phyloP scores from a whole-genome alignment of 148 eudicot species.

The Arctostaphylos glauca region DNA sequence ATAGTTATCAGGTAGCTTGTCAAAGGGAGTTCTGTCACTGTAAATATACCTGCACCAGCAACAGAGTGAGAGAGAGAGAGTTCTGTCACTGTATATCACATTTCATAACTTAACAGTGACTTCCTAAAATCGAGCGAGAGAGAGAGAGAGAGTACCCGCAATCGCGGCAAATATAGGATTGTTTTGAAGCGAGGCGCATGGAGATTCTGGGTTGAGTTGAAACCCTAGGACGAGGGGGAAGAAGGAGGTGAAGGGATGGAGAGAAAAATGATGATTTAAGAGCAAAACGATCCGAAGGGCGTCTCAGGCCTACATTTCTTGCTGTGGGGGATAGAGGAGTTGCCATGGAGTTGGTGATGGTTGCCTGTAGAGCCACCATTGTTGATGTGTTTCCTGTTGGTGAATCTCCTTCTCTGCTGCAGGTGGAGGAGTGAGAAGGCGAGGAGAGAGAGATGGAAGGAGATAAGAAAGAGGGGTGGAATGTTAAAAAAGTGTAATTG shows the following conservation, averaged over 20 bases:
- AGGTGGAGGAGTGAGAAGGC: not conserved
- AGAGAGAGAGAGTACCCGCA: slow-evolving; percentile 58
- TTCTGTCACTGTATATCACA: not conserved
- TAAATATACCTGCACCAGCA: slow-evolving; percentile 73
- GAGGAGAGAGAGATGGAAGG: slow-evolving; percentile 6
- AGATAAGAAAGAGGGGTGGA: slow-evolving; percentile 1
- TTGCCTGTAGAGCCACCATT: slow-evolving; percentile 35
- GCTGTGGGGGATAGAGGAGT: slow-evolving; percentile 30
- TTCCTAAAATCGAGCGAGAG: not conserved
- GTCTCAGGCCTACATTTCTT: slow-evolving; percentile 39
- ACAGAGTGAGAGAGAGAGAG: not conserved
- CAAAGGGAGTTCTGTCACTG: slow-evolving; percentile 86
- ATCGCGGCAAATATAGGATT: slow-evolving; percentile 87
- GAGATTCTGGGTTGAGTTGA: slow-evolving; percentile 47
- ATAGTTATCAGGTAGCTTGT: slow-evolving; percentile 78
- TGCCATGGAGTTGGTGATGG: slow-evolving; percentile 19
- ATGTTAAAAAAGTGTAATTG: slow-evolving; percentile 14
- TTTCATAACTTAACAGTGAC: not conserved
- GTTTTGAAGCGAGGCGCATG: slow-evolving; percentile 86
- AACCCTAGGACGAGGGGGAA: slow-evolving; percentile 23
- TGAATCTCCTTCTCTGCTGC: not conserved
- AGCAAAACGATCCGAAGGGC: slow-evolving; percentile 38
- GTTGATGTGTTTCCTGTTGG: not conserved
- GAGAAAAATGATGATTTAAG: slow-evolving; percentile 56
- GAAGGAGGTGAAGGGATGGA: slow-evolving; percentile 43